Conservation (phyloP, 768 basidiomycete species). For the Phallus indusiatus region DNA sequence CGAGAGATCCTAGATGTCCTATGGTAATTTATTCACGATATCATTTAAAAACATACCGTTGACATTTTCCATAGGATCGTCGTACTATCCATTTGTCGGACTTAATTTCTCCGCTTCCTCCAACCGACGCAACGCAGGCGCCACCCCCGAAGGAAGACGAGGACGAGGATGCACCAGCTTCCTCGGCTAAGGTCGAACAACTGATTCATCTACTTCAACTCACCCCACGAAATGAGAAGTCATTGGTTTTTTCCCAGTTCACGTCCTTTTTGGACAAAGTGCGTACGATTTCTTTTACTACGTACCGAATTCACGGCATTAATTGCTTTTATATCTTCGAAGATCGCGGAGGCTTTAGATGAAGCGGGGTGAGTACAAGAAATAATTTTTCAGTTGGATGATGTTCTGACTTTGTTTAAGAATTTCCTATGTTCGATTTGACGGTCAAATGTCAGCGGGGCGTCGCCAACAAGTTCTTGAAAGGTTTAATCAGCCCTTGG, state of each 20-base stretch:
- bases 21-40: conserved; percentile 41
- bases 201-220: conserved; percentile 62
- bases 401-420: conserved; percentile 25
- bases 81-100: conserved; percentile 43
- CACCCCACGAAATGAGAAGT: conserved; percentile 63
- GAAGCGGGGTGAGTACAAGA: conserved; percentile 42
- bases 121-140: conserved; percentile 59
- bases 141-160: conserved; percentile 33
- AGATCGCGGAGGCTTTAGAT: conserved; percentile 66
- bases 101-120: conserved; percentile 53
- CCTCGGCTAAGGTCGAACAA: conserved; percentile 83
- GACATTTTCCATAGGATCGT: conserved; percentile 48
- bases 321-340: not conserved
- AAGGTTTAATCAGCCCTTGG: conserved; percentile 61
- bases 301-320: not conserved
- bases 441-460: conserved; percentile 78
- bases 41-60: not conserved
- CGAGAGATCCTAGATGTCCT: conserved; percentile 68
- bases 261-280: conserved; percentile 80
- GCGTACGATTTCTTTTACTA: not conserved
- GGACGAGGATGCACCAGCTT: conserved; percentile 30
- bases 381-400: not conserved
- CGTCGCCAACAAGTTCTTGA: conserved; percentile 70
- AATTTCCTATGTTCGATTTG: conserved; percentile 72
- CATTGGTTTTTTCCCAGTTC: conserved; percentile 85